These are phyloP conservation scores for Hibiscus trionum DNA, from an alignment of 345 rosid genomes.

Conservation along the genomic window DNA sequence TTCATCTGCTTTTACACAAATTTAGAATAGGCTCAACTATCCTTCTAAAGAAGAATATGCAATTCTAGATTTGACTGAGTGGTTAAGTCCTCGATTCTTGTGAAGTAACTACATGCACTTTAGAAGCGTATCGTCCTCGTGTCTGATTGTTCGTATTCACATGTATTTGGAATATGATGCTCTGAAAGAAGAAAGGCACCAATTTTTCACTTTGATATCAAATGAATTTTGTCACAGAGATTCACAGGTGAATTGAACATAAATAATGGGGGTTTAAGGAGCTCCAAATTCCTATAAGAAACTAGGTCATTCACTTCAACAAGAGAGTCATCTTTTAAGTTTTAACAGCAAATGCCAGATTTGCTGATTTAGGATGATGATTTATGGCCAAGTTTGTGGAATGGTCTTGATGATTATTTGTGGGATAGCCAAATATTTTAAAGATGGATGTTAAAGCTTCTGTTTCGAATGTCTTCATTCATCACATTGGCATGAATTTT, in stretches of 20 bases:
- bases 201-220: background rate
- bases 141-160: background rate
- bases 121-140: background rate
- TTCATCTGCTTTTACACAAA: background rate
- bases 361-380: background rate
- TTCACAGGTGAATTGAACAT: no score
- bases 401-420: background rate
- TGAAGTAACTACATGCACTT: no score
- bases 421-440: background rate
- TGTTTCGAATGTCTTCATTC: background rate
- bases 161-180: background rate
- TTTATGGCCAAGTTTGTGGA: background rate
- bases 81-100: no score
- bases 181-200: background rate
- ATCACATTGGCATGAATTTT: background rate
- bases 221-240: background rate
- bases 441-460: background rate
- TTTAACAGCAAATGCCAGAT: slow-evolving; percentile 1
- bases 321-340: background rate
- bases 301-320: background rate
- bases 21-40: no score
- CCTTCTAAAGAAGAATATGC: no score
- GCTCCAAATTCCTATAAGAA: background rate
- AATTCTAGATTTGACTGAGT: no score
- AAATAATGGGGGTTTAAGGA: no score